phyloP scores from a whole-genome alignment of 345 rosid genomes.

The Bruguiera gymnorhiza region DNA sequence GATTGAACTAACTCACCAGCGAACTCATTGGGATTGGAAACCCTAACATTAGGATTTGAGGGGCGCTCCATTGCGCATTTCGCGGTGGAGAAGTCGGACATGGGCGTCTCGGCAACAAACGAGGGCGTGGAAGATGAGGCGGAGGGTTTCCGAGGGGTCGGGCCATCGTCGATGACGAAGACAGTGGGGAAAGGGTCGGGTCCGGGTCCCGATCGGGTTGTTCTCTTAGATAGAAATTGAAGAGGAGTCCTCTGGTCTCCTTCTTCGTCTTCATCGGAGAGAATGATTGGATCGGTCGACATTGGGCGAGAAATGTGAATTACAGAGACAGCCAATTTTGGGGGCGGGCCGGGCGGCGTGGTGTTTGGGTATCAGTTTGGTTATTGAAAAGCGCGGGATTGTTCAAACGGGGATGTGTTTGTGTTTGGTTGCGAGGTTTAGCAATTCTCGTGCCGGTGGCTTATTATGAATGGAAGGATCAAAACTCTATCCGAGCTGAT shows the following conservation, averaged over 20 bases:
- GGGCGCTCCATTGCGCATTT: slow-evolving; percentile 30
- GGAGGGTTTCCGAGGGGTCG: slow-evolving; percentile 49
- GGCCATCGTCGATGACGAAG: slow-evolving; percentile 53
- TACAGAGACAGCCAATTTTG: not conserved
- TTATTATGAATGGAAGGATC: no score
- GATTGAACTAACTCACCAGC: slow-evolving; percentile 36
- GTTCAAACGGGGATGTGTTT: no score
- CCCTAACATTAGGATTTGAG: slow-evolving; percentile 25
- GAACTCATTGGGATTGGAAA: slow-evolving; percentile 23
- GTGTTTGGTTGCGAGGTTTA: no score
- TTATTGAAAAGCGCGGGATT: not conserved
- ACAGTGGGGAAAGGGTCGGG: slow-evolving; percentile 27
- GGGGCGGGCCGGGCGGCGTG: not conserved
- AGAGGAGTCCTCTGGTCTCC: slow-evolving; percentile 33
- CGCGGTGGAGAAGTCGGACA: slow-evolving; percentile 42
- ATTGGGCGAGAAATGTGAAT: slow-evolving; percentile 12
- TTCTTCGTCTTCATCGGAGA: slow-evolving; percentile 51
- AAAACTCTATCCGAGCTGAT: no score
- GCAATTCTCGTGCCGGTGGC: no score
- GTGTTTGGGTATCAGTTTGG: not conserved
- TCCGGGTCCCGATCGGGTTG: slow-evolving; percentile 22
- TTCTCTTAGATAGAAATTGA: slow-evolving; percentile 37
- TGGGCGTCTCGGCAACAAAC: slow-evolving; percentile 67
- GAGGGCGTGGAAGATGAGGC: slow-evolving; percentile 25
- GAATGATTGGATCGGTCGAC: slow-evolving; percentile 43